phyloP scores from a whole-genome alignment of 345 rosid species.

The Conringia planisiliqua region DNA sequence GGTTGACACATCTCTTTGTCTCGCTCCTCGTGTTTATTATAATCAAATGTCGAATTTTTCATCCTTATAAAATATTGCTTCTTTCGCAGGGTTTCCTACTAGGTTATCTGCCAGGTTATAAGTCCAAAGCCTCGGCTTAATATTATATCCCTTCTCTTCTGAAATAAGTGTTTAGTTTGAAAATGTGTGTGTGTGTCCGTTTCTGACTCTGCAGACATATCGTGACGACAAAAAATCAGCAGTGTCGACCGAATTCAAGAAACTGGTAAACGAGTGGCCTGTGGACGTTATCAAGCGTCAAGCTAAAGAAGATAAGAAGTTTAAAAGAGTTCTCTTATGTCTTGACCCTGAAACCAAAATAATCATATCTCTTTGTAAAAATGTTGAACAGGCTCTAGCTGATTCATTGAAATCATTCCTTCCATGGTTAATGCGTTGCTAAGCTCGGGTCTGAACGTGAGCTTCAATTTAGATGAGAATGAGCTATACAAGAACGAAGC shows the following conservation, averaged over 20 bases:
- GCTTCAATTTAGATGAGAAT: conserved; percentile 47
- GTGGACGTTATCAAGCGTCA: conserved; percentile 50
- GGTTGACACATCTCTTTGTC: conserved; percentile 40
- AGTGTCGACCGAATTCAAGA: conserved; percentile 53
- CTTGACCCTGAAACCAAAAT: background rate
- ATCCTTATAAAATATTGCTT: background rate
- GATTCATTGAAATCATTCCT: conserved; percentile 47
- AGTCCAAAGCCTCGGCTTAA: background rate
- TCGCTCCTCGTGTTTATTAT: background rate
- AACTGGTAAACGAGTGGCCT: conserved; percentile 72
- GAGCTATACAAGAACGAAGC: conserved; percentile 37
- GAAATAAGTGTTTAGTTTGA: background rate
- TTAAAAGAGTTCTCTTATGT: background rate
- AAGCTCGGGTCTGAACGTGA: conserved; percentile 44
- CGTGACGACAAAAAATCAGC: conserved; percentile 46
- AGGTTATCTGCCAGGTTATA: conserved; percentile 57
- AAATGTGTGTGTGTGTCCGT: background rate
- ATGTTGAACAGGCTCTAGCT: conserved; percentile 47
- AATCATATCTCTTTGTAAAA: background rate
- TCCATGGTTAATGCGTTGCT: conserved; percentile 47
- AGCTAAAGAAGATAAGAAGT: conserved; percentile 60
- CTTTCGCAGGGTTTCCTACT: conserved; percentile 60
- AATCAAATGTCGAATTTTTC: background rate
- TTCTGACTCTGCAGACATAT: conserved; percentile 40
- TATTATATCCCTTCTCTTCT: background rate